Evolutionary conservation across 805 yeast genomes (phyloP).

Genomic region (Candida sakaeoensis): DNA sequence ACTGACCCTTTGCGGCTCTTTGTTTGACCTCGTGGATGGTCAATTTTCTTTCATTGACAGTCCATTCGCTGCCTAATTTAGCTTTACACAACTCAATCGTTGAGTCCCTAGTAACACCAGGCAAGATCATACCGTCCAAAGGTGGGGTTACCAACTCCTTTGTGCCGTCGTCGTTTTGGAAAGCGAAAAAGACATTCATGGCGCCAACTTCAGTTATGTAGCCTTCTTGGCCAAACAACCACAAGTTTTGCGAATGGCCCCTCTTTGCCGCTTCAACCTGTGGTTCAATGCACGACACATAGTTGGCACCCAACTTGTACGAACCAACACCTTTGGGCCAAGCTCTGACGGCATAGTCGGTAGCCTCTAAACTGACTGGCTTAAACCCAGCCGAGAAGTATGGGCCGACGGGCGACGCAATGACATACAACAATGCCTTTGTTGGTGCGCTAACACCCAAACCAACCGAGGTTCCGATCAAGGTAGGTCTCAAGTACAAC

Average conservation of each 20-base stretch:
- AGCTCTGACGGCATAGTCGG: conserved; percentile 94
- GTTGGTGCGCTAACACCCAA: conserved; percentile 85
- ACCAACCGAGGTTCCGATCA: conserved; percentile 88
- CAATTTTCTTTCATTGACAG: conserved; percentile 74
- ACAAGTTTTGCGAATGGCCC: conserved; percentile 93
- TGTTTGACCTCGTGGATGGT: conserved; percentile 78
- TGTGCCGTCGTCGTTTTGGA: conserved; percentile 76
- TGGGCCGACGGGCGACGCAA: conserved; percentile 96
- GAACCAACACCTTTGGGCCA: conserved; percentile 99
- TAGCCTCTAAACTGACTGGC: conserved; percentile 91
- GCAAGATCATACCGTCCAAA: conserved; percentile 92
- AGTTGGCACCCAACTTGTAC: conserved; percentile 94
- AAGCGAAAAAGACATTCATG: conserved; percentile 90
- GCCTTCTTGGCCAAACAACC: conserved; percentile 90
- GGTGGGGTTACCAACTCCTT: conserved; percentile 95
- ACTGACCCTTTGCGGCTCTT: conserved; percentile 72
- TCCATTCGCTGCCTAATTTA: conserved; percentile 78
- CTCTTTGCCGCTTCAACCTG: conserved; percentile 84
- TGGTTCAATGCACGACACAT: conserved; percentile 92
- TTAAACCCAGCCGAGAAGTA: conserved; percentile 89
- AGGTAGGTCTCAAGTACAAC: conserved; percentile 87
- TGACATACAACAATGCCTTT: conserved; percentile 78
- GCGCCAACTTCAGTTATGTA: conserved; percentile 95
- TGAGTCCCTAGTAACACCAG: conserved; percentile 95
- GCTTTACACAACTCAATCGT: conserved; percentile 72